phyloP scores from a whole-genome alignment of 164 flowering plant species.

The Sextonia rubra region DNA sequence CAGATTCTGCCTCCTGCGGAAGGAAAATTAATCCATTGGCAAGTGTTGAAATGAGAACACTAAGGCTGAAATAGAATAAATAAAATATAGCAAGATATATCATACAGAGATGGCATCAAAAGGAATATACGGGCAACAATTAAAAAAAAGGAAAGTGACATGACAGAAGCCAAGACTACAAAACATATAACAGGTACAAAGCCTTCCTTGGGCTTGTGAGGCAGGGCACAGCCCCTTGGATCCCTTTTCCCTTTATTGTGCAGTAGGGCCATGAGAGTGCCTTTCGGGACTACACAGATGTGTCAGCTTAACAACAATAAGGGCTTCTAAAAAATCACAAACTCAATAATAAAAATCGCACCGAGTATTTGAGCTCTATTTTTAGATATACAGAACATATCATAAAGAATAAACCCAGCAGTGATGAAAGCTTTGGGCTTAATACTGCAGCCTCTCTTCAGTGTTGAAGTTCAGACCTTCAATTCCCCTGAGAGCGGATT shows the following conservation, averaged over 20 bases:
- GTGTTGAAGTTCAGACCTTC: slow-evolving; percentile 62
- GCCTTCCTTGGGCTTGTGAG: neutral
- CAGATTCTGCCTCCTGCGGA: too few species aligned
- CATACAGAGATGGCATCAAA: neutral
- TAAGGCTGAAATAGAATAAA: too few species aligned
- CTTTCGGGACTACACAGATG: neutral
- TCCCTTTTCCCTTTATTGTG: neutral
- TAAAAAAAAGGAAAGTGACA: neutral
- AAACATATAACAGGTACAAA: neutral
- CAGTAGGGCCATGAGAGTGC: neutral
- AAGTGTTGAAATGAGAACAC: neutral
- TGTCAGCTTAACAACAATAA: neutral
- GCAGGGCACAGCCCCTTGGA: neutral
- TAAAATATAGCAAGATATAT: too few species aligned
- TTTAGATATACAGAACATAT: slow-evolving; percentile 21
- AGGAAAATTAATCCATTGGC: too few species aligned
- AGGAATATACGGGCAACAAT: neutral
- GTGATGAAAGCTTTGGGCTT: neutral
- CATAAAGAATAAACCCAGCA: neutral
- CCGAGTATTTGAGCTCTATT: slow-evolving; percentile 16
- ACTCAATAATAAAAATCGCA: slow-evolving; percentile 7
- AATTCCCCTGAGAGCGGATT: slow-evolving; percentile 72
- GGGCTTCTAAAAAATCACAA: slow-evolving; percentile 6
- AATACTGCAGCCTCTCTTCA: slow-evolving; percentile 61
- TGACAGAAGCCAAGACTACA: neutral